Conservation (phyloP, 768 basidiomycete species). For the Amanita phalloides region DNA sequence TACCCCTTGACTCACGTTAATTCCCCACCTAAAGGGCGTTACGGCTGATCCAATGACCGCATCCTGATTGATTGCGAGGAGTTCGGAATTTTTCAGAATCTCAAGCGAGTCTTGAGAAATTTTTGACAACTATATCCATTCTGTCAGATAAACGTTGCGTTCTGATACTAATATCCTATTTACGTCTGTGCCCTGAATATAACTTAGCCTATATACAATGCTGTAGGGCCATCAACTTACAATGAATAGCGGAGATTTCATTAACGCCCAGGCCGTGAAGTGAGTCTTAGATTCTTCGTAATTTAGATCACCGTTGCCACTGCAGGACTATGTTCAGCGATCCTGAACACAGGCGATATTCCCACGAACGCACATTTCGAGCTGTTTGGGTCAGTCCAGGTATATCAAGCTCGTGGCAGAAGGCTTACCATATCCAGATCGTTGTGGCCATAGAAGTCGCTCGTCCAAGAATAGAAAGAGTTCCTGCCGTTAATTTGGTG, state of each 20-base stretch:
- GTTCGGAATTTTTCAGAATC: slow-evolving; percentile 52
- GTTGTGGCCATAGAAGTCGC: slow-evolving; percentile 59
- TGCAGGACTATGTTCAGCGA: slow-evolving; percentile 13
- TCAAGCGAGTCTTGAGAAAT: slow-evolving; percentile 37
- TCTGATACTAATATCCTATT: slow-evolving; percentile 1
- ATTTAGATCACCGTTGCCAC: slow-evolving; percentile 52
- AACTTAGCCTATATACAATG: neutral
- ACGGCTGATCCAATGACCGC: slow-evolving; percentile 47
- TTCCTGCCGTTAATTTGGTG: slow-evolving; percentile 28
- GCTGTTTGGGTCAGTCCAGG: slow-evolving; percentile 19
- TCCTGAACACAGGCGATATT: neutral
- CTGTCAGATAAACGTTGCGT: neutral
- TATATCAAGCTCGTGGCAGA: slow-evolving; percentile 1
- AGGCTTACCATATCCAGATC: slow-evolving; percentile 54
- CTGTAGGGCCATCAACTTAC: slow-evolving; percentile 12
- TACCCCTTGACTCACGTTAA: slow-evolving; percentile 31
- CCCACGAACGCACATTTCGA: slow-evolving; percentile 39
- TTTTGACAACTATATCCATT: slow-evolving; percentile 28
- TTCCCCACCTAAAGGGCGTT: slow-evolving; percentile 60
- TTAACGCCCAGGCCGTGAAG: slow-evolving; percentile 63
- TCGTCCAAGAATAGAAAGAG: slow-evolving; percentile 51
- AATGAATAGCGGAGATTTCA: slow-evolving; percentile 60
- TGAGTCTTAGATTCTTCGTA: slow-evolving; percentile 59
- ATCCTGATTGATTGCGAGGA: slow-evolving; percentile 64
- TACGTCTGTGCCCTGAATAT: slow-evolving; percentile 24